Evolutionary conservation across 805 yeast genomes (phyloP).

Genomic region (Hanseniaspora mollemarum): DNA sequence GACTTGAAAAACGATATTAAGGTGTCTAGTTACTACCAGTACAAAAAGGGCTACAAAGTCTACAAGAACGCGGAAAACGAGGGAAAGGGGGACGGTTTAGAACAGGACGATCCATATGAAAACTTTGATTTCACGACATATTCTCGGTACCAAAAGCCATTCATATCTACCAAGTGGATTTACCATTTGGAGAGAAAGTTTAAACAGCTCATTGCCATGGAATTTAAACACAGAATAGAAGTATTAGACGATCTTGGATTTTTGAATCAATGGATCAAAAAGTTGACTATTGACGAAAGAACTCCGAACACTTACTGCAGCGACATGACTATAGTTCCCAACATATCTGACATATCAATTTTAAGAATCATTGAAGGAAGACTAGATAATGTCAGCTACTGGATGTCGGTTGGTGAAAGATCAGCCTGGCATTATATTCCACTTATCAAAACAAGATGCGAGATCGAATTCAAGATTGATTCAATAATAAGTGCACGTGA

Average conservation of each 20-base stretch:
- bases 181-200: conserved; percentile 32
- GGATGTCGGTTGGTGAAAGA: conserved; percentile 83
- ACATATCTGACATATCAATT: conserved; percentile 57
- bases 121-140: conserved; percentile 21
- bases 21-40: conserved; percentile 31
- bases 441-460: conserved; percentile 72
- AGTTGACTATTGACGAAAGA: conserved; percentile 78
- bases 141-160: conserved; percentile 28
- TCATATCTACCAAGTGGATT: conserved; percentile 29
- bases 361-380: conserved; percentile 70
- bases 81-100: conserved; percentile 7
- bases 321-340: conserved; percentile 87
- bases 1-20: conserved; percentile 63
- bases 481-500: conserved; percentile 41
- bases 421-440: conserved; percentile 90
- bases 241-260: conserved; percentile 70
- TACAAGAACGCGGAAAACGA: conserved; percentile 20
- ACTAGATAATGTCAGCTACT: conserved; percentile 69
- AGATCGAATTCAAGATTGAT: conserved; percentile 80
- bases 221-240: conserved; percentile 72
- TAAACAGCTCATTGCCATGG: conserved; percentile 56
- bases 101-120: conserved; percentile 16
- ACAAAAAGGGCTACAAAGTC: conserved; percentile 22
- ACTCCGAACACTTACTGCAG: conserved; percentile 60
- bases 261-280: conserved; percentile 53